phyloP scores from a whole-genome alignment of 257 asterid species.

The Handroanthus guayacan region DNA sequence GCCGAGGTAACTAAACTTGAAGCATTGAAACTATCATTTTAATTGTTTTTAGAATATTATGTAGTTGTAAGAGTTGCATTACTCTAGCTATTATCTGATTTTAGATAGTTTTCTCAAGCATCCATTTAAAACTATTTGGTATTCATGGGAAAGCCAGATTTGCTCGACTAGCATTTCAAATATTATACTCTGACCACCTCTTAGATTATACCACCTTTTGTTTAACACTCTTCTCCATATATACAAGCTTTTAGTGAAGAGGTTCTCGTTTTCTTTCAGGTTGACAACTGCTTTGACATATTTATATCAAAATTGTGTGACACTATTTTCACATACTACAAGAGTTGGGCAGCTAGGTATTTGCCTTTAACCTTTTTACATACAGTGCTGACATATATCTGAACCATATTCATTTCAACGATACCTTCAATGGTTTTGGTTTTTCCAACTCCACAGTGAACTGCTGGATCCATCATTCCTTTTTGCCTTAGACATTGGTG shows the following conservation, averaged over 20 bases:
- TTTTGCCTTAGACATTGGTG: slow-evolving; percentile 87
- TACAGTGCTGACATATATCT: slow-evolving; percentile 7
- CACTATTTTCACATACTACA: slow-evolving; percentile 83
- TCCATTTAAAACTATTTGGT: slow-evolving; percentile 25
- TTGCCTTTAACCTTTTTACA: slow-evolving; percentile 33
- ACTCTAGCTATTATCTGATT: slow-evolving; percentile 21
- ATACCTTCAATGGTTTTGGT: slow-evolving; percentile 13
- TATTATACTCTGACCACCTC: slow-evolving; percentile 15
- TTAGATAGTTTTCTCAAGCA: slow-evolving; percentile 20
- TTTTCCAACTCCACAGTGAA: slow-evolving; percentile 64
- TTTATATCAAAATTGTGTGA: slow-evolving; percentile 88
- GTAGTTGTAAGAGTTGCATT: slow-evolving; percentile 15
- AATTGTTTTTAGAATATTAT: slow-evolving; percentile 10
- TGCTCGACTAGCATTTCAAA: slow-evolving; percentile 19
- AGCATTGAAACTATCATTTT: slow-evolving; percentile 17
- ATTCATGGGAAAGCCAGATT: slow-evolving; percentile 17
- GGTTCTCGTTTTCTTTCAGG: slow-evolving; percentile 54
- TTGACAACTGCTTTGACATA: slow-evolving; percentile 94
- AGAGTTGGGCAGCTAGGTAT: slow-evolving; percentile 99
- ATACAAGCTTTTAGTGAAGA: slow-evolving; percentile 25
- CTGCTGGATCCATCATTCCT: slow-evolving; percentile 96
- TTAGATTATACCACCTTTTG: slow-evolving; percentile 16
- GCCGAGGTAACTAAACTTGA: slow-evolving; percentile 79
- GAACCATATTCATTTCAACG: slow-evolving; percentile 20
- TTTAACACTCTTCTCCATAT: slow-evolving; percentile 2